Evolutionary conservation across 2,329 filamentous ascomycete species (phyloP).

Genomic region (Venturia carpophila): DNA sequence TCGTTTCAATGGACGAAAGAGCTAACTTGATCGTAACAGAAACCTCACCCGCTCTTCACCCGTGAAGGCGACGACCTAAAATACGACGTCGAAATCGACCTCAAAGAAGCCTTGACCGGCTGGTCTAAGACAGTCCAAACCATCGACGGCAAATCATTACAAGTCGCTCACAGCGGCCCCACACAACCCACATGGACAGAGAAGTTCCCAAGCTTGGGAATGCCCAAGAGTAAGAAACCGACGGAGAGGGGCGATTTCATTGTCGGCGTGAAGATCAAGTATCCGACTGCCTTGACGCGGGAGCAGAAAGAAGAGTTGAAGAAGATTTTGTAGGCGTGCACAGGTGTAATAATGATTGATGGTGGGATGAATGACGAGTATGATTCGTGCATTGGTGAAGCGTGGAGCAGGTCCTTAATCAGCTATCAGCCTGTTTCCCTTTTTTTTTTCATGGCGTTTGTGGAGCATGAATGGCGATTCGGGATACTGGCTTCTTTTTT

Average conservation of each 20-base stretch:
- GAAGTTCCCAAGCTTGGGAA: conserved; percentile 75
- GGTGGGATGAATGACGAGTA: neutral
- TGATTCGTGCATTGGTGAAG: neutral
- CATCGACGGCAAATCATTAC: conserved; percentile 83
- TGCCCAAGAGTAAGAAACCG: conserved; percentile 90
- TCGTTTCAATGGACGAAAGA: conserved; percentile 19
- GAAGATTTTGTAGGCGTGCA: conserved; percentile 54
- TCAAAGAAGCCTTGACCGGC: conserved; percentile 91
- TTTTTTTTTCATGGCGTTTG: neutral
- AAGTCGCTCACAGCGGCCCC: conserved; percentile 70
- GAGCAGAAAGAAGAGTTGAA: conserved; percentile 73
- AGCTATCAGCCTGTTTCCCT: neutral
- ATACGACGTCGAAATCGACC: conserved; percentile 67
- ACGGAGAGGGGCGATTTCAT: conserved; percentile 78
- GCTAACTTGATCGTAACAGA: conserved; percentile 48
- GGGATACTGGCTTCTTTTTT: neutral
- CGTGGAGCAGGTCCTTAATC: neutral
- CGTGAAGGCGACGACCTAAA: conserved; percentile 84
- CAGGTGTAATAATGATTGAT: neutral
- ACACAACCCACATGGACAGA: conserved; percentile 80
- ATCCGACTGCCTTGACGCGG: conserved; percentile 68
- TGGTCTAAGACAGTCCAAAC: conserved; percentile 89
- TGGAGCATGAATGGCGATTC: neutral
- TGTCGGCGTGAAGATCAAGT: conserved; percentile 86
- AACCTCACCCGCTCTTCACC: conserved; percentile 74